These are phyloP conservation scores for Setaria italica DNA, from an alignment of 202 grass and related monocot species.

Conservation along the genomic window DNA sequence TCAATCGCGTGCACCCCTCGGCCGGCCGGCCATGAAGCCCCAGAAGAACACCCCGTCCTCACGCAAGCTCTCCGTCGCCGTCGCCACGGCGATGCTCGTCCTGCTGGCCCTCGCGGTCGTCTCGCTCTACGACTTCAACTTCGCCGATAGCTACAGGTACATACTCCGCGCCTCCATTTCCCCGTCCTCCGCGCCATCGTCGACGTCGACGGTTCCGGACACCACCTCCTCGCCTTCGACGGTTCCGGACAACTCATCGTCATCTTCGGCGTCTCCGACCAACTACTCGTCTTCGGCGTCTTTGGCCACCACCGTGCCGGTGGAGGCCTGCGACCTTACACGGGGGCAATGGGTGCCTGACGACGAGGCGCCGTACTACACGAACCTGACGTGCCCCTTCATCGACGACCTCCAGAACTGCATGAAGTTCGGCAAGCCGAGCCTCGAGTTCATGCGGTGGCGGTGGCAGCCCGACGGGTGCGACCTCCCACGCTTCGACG, in stretches of 20 bases:
- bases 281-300: neutral
- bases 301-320: neutral
- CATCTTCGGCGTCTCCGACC: constrained; percentile 41
- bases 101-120: constrained; percentile 36
- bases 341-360: constrained; percentile 62
- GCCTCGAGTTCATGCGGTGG: constrained; percentile 62
- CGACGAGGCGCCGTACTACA: constrained; percentile 56
- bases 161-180: neutral
- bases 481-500: constrained; percentile 63
- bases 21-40: constrained; percentile 29
- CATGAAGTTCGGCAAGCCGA: constrained; percentile 68
- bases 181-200: neutral
- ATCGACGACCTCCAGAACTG: constrained; percentile 87
- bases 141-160: constrained; percentile 16
- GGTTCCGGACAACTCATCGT: constrained; percentile 24
- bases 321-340: constrained; percentile 43
- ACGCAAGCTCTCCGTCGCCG: constrained; percentile 21
- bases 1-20: neutral
- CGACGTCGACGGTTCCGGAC: neutral
- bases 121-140: constrained; percentile 44
- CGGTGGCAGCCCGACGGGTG: constrained; percentile 64
- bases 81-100: constrained; percentile 38
- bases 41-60: neutral
- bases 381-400: constrained; percentile 66
- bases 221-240: neutral